A percentile compares a stretch with the other conserved stretches of the same genome.
Conservation (phyloP, 495 filamentous ascomycete species). For the Xylaria scruposa region DNA sequence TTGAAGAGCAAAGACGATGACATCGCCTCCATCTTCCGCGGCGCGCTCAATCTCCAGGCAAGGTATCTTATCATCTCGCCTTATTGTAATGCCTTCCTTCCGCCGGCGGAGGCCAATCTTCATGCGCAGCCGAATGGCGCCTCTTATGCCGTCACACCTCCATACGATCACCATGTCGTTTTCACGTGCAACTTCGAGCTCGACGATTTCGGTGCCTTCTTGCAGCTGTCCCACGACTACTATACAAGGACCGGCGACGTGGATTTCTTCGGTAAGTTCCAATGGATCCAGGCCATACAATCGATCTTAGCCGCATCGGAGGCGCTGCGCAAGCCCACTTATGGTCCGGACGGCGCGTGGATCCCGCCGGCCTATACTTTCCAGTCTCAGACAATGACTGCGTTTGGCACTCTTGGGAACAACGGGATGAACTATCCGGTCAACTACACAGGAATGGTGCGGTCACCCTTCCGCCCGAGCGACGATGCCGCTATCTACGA, state of each 20-base stretch:
- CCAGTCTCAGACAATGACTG: slow-evolving; percentile 61
- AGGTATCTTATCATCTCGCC: slow-evolving; percentile 64
- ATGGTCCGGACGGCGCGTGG: slow-evolving; percentile 61
- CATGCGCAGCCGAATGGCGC: slow-evolving; percentile 55
- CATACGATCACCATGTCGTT: slow-evolving; percentile 57
- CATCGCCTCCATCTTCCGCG: slow-evolving; percentile 65
- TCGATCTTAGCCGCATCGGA: slow-evolving; percentile 61
- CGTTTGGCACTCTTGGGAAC: slow-evolving; percentile 66
- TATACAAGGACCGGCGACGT: slow-evolving; percentile 61
- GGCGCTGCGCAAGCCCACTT: slow-evolving; percentile 66
- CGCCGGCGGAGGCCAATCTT: slow-evolving; percentile 61
- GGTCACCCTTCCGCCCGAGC: slow-evolving; percentile 68
- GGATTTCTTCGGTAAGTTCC: slow-evolving; percentile 64
- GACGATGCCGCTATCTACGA: slow-evolving; percentile 67
- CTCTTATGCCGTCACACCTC: slow-evolving; percentile 35
- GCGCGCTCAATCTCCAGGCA: slow-evolving; percentile 65
- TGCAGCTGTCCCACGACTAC: slow-evolving; percentile 66
- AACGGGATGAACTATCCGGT: slow-evolving; percentile 67
- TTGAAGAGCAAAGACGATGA: slow-evolving; percentile 57
- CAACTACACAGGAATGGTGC: slow-evolving; percentile 65
- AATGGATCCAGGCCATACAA: slow-evolving; percentile 64
- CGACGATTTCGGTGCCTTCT: slow-evolving; percentile 66
- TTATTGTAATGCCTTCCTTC: slow-evolving; percentile 69
- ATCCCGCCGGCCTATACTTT: slow-evolving; percentile 62
- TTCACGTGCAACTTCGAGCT: slow-evolving; percentile 73